These are phyloP conservation scores for Botryobasidium botryosum DNA, from an alignment of 768 basidiomycete species.

Conservation along the genomic window DNA sequence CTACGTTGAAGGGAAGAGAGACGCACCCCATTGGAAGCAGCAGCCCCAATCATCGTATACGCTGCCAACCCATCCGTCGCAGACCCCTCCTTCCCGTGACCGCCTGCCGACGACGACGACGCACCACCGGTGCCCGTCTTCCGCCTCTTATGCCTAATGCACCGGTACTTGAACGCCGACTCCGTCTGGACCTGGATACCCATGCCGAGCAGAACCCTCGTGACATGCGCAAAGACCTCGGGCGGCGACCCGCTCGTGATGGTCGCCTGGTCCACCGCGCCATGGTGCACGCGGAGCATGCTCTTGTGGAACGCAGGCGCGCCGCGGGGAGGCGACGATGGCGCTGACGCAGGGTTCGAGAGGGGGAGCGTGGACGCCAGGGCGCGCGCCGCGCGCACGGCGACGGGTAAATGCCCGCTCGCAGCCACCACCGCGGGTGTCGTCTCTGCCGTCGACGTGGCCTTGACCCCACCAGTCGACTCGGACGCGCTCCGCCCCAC, in stretches of 20 bases:
- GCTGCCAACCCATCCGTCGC: slow-evolving; percentile 40
- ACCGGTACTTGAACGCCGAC: slow-evolving; percentile 80
- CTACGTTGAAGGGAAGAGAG: neutral
- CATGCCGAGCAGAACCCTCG: slow-evolving; percentile 67
- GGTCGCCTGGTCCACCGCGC: slow-evolving; percentile 79
- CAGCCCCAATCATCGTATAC: slow-evolving; percentile 61
- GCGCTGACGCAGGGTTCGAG: too few species aligned
- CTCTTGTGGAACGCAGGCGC: slow-evolving; percentile 10
- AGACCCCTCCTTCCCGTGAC: slow-evolving; percentile 25
- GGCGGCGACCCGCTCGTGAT: slow-evolving; percentile 72
- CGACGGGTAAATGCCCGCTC: too few species aligned
- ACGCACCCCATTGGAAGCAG: slow-evolving; percentile 76
- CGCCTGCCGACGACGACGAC: slow-evolving; percentile 24
- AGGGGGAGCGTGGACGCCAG: too few species aligned
- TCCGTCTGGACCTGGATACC: slow-evolving; percentile 80
- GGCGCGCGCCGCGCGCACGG: too few species aligned
- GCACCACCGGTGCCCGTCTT: slow-evolving; percentile 26
- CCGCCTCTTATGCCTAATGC: slow-evolving; percentile 59
- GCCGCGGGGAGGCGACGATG: too few species aligned
- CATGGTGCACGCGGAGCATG: slow-evolving; percentile 65
- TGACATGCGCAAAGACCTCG: slow-evolving; percentile 77
- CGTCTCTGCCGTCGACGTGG: too few species aligned
- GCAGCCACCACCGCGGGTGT: too few species aligned
- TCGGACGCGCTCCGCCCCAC: too few species aligned
- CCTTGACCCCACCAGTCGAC: too few species aligned